Conservation (phyloP, 2,329 filamentous ascomycete species). For the Penicillium brevicompactum region DNA sequence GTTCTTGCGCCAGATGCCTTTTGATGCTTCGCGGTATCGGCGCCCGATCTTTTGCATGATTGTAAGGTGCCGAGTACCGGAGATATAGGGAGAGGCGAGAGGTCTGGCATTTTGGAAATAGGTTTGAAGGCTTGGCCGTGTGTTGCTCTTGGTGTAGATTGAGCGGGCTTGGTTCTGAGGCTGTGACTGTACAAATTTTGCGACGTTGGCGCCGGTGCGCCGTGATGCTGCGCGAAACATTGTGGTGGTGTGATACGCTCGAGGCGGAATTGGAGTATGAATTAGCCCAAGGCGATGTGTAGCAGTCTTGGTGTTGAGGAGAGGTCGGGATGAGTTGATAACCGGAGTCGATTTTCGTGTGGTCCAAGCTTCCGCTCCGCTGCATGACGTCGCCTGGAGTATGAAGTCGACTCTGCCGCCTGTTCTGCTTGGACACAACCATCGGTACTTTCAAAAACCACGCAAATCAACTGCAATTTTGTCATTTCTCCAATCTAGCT, state of each 20-base stretch:
- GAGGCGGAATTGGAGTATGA: neutral
- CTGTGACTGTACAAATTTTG: slow-evolving; percentile 19
- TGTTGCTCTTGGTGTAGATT: slow-evolving; percentile 21
- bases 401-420: neutral
- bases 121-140: slow-evolving; percentile 16
- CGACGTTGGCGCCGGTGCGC: slow-evolving; percentile 31
- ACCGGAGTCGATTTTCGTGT: slow-evolving; percentile 20
- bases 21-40: slow-evolving; percentile 38
- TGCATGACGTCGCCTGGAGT: slow-evolving; percentile 28
- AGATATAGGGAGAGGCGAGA: neutral
- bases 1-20: slow-evolving; percentile 46
- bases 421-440: neutral
- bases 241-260: neutral
- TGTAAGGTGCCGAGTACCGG: slow-evolving; percentile 25
- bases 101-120: slow-evolving; percentile 6
- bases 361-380: slow-evolving; percentile 31
- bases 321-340: slow-evolving; percentile 2
- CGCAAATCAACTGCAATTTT: neutral
- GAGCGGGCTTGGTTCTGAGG: slow-evolving; percentile 19
- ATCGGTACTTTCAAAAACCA: neutral
- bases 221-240: slow-evolving; percentile 32
- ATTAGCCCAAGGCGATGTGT: neutral
- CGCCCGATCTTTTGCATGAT: slow-evolving; percentile 34
- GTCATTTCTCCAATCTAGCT: neutral
- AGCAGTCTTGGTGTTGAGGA: neutral